phyloP scores from a whole-genome alignment of 345 rosid genomes.

The Psidium guajava region DNA sequence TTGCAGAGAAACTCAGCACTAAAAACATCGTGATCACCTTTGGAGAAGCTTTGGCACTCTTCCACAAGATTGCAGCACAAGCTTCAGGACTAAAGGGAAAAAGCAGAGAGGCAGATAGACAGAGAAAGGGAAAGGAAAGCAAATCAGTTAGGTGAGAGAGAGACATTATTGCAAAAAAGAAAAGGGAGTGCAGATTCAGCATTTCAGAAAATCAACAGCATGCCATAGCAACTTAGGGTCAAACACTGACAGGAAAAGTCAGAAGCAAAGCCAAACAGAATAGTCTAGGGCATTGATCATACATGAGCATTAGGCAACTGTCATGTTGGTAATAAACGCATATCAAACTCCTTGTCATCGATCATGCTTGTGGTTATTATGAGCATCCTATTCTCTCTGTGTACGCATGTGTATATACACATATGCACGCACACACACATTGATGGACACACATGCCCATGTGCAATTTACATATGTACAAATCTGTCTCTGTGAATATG shows the following conservation, averaged over 20 bases:
- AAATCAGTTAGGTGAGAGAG: not conserved
- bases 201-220: not conserved
- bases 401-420: not conserved
- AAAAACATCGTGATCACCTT: constrained; percentile 27
- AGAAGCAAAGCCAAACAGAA: not conserved
- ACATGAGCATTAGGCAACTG: not conserved
- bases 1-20: not conserved
- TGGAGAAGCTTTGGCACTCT: constrained; percentile 85
- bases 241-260: not conserved
- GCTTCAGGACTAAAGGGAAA: constrained; percentile 79
- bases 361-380: not conserved
- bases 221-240: not conserved
- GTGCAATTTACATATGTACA: not conserved
- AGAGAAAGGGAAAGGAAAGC: not conserved
- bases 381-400: not conserved
- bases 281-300: not conserved
- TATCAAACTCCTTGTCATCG: not conserved
- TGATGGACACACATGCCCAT: not conserved
- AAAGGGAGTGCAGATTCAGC: not conserved
- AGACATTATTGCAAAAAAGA: not conserved
- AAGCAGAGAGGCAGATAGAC: not conserved
- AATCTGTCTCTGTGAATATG: not conserved
- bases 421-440: not conserved
- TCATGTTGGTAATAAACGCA: not conserved
- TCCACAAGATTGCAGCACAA: constrained; percentile 95